Conservation (phyloP, 306 rosid species). For the Fragaria nilgerrensis region DNA sequence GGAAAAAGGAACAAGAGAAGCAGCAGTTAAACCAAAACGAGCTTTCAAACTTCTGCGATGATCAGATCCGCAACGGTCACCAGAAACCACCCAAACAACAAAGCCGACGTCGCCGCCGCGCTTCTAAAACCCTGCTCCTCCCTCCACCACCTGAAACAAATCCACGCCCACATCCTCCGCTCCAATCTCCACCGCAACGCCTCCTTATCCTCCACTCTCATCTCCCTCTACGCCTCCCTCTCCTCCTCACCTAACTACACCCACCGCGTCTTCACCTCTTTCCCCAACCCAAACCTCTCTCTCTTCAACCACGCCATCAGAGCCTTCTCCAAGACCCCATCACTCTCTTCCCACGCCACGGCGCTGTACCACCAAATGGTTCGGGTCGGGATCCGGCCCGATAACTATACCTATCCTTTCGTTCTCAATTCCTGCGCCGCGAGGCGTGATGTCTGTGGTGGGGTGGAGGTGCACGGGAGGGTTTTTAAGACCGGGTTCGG, state of each 20-base stretch:
- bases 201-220: constrained; percentile 25
- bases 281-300: constrained; percentile 19
- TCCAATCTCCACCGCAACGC: constrained; percentile 25
- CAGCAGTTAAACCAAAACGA: no score
- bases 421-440: constrained; percentile 22
- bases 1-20: no score
- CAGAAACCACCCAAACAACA: constrained; percentile 19
- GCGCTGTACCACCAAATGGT: constrained; percentile 17
- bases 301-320: constrained; percentile 28
- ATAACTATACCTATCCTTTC: constrained; percentile 21
- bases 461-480: constrained; percentile 26
- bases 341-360: constrained; percentile 1
- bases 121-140: constrained; percentile 24
- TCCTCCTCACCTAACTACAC: constrained; percentile 10
- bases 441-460: background rate
- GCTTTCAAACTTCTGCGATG: background rate
- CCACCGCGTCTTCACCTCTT: constrained; percentile 22
- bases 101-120: constrained; percentile 23
- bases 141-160: constrained; percentile 16
- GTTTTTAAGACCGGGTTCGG: constrained; percentile 24
- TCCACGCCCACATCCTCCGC: constrained; percentile 23
- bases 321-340: constrained; percentile 12
- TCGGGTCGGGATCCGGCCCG: constrained; percentile 13
- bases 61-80: background rate
- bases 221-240: constrained; percentile 24